Base-by-base conservation (phyloP, 2,329 filamentous ascomycete genomes). In the Penicillium sp. region DNA sequence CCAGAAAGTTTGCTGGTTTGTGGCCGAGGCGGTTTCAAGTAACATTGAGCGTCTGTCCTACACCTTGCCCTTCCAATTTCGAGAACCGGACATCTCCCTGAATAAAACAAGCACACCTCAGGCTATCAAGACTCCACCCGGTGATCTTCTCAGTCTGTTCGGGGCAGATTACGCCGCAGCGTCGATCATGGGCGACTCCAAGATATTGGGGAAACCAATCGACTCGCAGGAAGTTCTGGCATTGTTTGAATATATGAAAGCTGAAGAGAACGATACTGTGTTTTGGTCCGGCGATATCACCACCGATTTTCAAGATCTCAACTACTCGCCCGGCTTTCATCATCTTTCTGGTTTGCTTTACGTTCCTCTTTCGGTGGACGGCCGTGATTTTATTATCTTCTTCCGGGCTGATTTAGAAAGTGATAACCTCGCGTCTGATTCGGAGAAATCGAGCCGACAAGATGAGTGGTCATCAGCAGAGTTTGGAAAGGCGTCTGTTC, bases 41-140 rank as follows among this genome's bases (percentile, higher is more conserved):
- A 96, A 93, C 63, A 93, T 96, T 38, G 91, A 96, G 73, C 81
- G 91, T 31, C 78, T 96, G 0, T 94, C 90, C 0, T 96, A 94
- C 68, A 89, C 90, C 4, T 90, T 89, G 1, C 83, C 90, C 25
- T 78, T 96, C 0, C 90, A 94, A 66, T 89, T 89, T 6, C 84
- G 90, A 27, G 93, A 94, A 67, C 81, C 93, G 8, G 93, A 92
- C 73, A 84, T 87, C 0, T 86, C 89, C 0, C 89, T 88, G 0
- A 82, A 89, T 57, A 83, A 85, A 55, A 92, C 90, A 44, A 89
- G 89, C 1, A 89, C 88, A 0, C 0, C 17, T 7, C 90, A 90
- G 0, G 93, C 93, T 69, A 93, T 94, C 48, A 87, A 93, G 57
- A 89, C 90, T 0, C 93, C 90, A 0, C 93, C 90, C 0, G 90